phyloP scores from a whole-genome alignment of 2,329 filamentous ascomycete species.

The Malbranchea cinnamomea region DNA sequence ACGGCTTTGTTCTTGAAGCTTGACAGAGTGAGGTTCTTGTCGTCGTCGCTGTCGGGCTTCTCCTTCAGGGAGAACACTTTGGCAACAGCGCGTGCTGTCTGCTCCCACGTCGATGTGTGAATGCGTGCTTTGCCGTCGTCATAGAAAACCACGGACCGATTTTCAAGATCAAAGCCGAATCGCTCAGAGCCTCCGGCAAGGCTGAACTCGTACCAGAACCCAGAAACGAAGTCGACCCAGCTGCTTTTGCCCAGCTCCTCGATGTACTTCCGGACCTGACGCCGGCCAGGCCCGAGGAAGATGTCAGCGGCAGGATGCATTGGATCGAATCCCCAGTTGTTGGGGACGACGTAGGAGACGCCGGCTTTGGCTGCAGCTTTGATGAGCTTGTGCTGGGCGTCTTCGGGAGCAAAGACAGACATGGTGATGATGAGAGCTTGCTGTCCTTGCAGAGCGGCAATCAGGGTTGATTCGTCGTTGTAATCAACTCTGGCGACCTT shows the following conservation, averaged over 20 bases:
- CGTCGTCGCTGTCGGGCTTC: constrained; percentile 25
- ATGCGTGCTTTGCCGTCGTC: constrained; percentile 44
- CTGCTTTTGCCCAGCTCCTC: constrained; percentile 23
- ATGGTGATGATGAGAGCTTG: constrained; percentile 45
- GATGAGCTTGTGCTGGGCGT: constrained; percentile 36
- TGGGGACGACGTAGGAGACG: constrained; percentile 42
- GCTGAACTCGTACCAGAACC: constrained; percentile 42
- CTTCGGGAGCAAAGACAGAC: constrained; percentile 26
- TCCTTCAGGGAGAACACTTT: constrained; percentile 33
- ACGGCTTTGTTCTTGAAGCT: constrained; percentile 35
- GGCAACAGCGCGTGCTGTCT: constrained; percentile 41
- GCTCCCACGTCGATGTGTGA: constrained; percentile 44
- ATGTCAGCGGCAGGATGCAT: constrained; percentile 20
- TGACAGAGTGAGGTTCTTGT: constrained; percentile 26
- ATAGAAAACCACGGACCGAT: constrained; percentile 31
- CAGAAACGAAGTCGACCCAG: constrained; percentile 31
- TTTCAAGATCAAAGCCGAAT: constrained; percentile 36
- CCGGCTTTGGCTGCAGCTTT: constrained; percentile 40
- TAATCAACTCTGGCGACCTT: constrained; percentile 34
- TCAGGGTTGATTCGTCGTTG: constrained; percentile 29
- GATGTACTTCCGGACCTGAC: constrained; percentile 23
- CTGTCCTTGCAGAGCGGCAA: constrained; percentile 37
- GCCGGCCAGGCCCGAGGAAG: constrained; percentile 19
- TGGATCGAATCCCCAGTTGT: constrained; percentile 25
- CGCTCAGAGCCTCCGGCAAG: constrained; percentile 20